Base-by-base conservation (phyloP, 768 basidiomycete genomes). In the Suillus lakei region DNA sequence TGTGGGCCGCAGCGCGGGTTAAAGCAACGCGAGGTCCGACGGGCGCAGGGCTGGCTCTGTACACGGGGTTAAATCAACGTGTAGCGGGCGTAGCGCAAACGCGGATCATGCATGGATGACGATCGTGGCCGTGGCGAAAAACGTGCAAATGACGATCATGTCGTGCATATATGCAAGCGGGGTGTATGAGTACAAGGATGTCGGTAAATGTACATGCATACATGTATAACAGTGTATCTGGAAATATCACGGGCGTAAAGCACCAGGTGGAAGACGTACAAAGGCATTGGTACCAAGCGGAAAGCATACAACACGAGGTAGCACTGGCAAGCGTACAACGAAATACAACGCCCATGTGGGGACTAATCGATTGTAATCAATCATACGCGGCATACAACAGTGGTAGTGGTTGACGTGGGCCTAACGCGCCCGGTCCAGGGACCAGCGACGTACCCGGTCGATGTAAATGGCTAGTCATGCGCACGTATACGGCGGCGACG, bases 111-210 rank as follows among this genome's bases (percentile, higher is more conserved):
- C 51, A 21, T 34, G n/a, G 21, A 34, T 54, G 53, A 34, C 12
- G 53, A 18, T 10, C 12, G 51, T 32, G 21, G 18, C 18, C 18
- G 26, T 28, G 46, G 5, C 21, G 43, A 23, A 6, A 23, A 23
- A 48, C 23, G 16, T 28, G 50, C 50, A 53, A 53, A 53, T 53
- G 28, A 12, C 51, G 18, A 53, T 30, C 30, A 30, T 32, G 18
- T 54, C 21, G 26, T 54, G 53, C 51, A 30, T 53, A 53, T 53
- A 54, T 32, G 53, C 21, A 54, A 54, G 32, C 21, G 21, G 53
- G 38, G 21, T 54, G 53, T 51, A 21, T 21, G 32, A 12, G 32
- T 54, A 54, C 32, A 54, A n/a, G 32, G 53, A 30, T 34, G 32
- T 34, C 53, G 53, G 30, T 54, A 36, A n/a, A 36, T 18, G 51